Evolutionary conservation across 1,284 basidiomycete genomes (phyloP).

Genomic region (Cutaneotrichosporon curvatum): DNA sequence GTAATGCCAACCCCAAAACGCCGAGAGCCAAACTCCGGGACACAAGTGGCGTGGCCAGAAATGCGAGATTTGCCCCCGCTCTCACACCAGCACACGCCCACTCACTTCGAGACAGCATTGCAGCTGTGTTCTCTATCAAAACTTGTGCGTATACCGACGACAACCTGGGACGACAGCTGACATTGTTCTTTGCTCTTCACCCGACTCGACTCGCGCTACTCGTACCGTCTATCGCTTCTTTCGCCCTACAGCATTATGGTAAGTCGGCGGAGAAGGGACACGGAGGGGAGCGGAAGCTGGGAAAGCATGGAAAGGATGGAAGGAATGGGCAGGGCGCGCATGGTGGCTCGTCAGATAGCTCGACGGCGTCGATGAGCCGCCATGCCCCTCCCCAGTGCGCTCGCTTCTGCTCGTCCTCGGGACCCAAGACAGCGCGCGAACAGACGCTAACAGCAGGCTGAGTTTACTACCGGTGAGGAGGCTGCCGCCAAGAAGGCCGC

Average conservation of each 20-base stretch:
- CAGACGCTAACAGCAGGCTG: slow-evolving; percentile 13
- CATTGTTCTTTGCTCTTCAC: not conserved
- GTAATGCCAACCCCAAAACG: not conserved
- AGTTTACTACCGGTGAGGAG: slow-evolving; percentile 73
- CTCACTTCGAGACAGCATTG: not conserved
- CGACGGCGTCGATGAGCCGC: no score
- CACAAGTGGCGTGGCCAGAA: no score
- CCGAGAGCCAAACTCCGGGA: not conserved
- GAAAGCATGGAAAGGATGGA: not conserved
- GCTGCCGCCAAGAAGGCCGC: slow-evolving; percentile 95
- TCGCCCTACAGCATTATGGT: slow-evolving; percentile 6
- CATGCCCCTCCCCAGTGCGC: no score
- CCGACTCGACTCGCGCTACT: not conserved
- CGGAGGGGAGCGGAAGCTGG: not conserved
- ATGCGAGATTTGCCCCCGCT: not conserved
- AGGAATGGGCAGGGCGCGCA: not conserved
- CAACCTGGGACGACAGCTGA: slow-evolving; percentile 2
- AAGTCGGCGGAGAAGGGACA: slow-evolving; percentile 1
- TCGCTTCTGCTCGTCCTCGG: no score
- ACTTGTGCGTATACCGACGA: slow-evolving; percentile 8
- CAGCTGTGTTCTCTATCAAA: slow-evolving; percentile 8
- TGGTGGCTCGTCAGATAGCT: no score
- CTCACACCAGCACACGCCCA: not conserved
- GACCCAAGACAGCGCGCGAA: no score
- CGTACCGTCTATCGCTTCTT: slow-evolving; percentile 1